Conservation (phyloP, 441 rosid genomes). For the Adansonia rubrostipa region DNA sequence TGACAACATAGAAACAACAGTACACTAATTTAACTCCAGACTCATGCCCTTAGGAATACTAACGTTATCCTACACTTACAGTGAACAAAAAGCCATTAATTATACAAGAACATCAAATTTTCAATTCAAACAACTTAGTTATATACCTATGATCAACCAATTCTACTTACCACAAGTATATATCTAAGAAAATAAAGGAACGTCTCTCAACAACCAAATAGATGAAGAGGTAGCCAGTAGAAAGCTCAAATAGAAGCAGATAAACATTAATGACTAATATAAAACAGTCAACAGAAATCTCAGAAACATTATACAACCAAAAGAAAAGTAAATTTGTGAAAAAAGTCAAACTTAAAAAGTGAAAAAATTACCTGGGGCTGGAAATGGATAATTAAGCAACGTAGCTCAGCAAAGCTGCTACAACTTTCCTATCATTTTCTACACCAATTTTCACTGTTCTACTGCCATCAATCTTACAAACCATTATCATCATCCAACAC, state of each 20-base stretch:
- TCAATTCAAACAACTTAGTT: constrained; percentile 4
- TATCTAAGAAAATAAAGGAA: background rate
- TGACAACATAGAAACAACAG: background rate
- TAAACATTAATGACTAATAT: background rate
- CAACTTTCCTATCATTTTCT: constrained; percentile 42
- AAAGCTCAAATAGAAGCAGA: background rate
- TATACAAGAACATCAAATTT: background rate
- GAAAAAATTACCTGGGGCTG: constrained; percentile 32
- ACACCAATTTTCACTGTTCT: constrained; percentile 39
- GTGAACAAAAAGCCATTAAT: background rate
- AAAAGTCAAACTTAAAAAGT: background rate
- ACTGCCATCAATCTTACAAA: constrained; percentile 49
- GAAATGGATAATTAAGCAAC: constrained; percentile 45
- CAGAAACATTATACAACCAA: background rate
- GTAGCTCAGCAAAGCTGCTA: constrained; percentile 60
- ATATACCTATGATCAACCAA: constrained; percentile 1
- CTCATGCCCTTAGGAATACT: constrained; percentile 6
- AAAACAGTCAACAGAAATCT: background rate
- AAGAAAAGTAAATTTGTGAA: background rate
- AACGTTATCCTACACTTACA: background rate
- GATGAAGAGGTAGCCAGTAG: background rate
- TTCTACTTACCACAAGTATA: background rate
- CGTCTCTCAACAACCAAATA: background rate
- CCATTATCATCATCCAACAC: constrained; percentile 30
- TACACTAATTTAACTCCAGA: background rate